Conservation (phyloP, 352 stramenopile genomes). For the Peronosclerospora sorghi region DNA sequence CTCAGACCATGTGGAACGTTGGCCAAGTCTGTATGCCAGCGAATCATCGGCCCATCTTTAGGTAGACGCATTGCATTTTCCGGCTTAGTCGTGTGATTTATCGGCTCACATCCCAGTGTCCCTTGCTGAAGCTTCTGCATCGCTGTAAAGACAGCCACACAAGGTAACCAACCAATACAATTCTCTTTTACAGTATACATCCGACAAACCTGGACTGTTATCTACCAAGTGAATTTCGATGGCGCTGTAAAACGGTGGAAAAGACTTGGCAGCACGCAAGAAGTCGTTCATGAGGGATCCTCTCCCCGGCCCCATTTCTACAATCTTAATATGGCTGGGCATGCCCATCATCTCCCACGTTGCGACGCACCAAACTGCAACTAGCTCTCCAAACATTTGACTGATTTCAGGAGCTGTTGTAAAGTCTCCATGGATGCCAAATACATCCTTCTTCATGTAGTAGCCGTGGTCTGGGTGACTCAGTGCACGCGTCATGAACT, state of each 20-base stretch:
- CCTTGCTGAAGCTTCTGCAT: slow-evolving; percentile 87
- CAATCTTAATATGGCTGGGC: slow-evolving; percentile 64
- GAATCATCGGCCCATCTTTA: slow-evolving; percentile 35
- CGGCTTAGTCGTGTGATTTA: slow-evolving; percentile 17
- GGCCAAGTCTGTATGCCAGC: slow-evolving; percentile 84
- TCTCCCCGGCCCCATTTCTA: slow-evolving; percentile 88
- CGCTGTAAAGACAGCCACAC: slow-evolving; percentile 15
- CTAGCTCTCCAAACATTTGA: slow-evolving; percentile 89
- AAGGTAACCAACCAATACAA: slow-evolving; percentile 1
- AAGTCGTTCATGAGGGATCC: slow-evolving; percentile 93
- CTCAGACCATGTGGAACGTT: slow-evolving; percentile 68
- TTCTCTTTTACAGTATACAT: not conserved
- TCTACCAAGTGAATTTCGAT: slow-evolving; percentile 88
- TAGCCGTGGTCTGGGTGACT: slow-evolving; percentile 90
- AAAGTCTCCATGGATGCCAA: slow-evolving; percentile 88
- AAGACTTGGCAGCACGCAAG: slow-evolving; percentile 78
- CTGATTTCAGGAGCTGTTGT: slow-evolving; percentile 90
- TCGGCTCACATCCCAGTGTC: slow-evolving; percentile 46
- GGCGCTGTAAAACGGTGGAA: slow-evolving; percentile 79
- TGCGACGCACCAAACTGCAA: slow-evolving; percentile 87
- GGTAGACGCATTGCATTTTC: slow-evolving; percentile 42
- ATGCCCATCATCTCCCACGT: slow-evolving; percentile 85
- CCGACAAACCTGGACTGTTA: slow-evolving; percentile 54
- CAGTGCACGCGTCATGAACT: slow-evolving; percentile 90
- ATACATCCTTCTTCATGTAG: slow-evolving; percentile 92